These are phyloP conservation scores for Botrytis hyacinthi DNA, from an alignment of 2,329 filamentous ascomycete genomes.

Conservation along the genomic window DNA sequence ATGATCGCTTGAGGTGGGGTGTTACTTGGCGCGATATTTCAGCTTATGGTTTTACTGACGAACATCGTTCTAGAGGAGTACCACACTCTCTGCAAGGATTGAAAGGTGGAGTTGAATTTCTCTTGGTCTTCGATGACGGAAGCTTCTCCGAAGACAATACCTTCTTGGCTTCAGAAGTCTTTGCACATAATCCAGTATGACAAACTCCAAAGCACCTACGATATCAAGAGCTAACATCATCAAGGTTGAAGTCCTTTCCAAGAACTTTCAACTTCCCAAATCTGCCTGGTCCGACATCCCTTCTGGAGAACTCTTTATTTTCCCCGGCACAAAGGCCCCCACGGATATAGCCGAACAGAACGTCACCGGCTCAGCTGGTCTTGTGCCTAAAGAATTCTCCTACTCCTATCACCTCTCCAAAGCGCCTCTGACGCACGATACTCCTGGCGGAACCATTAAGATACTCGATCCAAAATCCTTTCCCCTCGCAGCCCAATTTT, in stretches of 20 bases:
- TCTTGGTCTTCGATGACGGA: constrained; percentile 61
- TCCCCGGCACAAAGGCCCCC: constrained; percentile 51
- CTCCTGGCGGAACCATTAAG: constrained; percentile 68
- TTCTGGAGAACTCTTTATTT: constrained; percentile 50
- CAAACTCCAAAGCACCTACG: no score
- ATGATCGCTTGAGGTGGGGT: background rate
- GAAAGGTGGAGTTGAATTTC: constrained; percentile 62
- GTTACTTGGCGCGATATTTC: background rate
- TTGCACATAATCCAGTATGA: constrained; percentile 49
- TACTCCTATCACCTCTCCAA: constrained; percentile 56
- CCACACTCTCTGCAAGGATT: constrained; percentile 76
- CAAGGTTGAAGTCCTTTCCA: constrained; percentile 50
- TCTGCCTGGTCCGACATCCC: constrained; percentile 50
- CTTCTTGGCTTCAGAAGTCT: constrained; percentile 67
- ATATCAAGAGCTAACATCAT: constrained; percentile 20
- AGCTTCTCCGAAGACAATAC: constrained; percentile 67
- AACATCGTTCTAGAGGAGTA: constrained; percentile 53
- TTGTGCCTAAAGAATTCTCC: constrained; percentile 41
- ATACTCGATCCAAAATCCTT: constrained; percentile 77
- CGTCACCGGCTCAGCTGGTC: constrained; percentile 46
- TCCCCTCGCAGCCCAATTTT: constrained; percentile 68
- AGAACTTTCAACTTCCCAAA: constrained; percentile 51
- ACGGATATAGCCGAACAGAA: constrained; percentile 48
- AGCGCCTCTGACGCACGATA: constrained; percentile 66
- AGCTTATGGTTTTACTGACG: background rate